Conservation (phyloP, 371 early-diverging fungal species). For the Batrachochytrium dendrobatidis region DNA sequence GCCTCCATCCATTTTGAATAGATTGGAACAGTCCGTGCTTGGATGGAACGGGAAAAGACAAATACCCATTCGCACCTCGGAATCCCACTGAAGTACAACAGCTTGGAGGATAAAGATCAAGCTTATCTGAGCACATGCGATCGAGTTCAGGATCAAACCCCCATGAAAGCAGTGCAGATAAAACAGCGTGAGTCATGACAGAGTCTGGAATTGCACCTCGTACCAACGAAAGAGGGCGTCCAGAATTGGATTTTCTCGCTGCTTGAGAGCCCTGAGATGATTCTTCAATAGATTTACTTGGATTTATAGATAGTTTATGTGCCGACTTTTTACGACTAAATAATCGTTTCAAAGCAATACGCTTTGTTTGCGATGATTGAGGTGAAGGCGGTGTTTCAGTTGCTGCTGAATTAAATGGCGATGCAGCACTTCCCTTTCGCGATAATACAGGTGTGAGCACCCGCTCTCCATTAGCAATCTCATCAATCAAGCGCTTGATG, state of each 20-base stretch:
- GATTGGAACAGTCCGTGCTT: too few species aligned
- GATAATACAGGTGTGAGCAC: constrained; percentile 1
- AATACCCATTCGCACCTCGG: constrained; percentile 49
- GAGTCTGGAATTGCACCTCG: constrained; percentile 11
- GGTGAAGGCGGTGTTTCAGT: too few species aligned
- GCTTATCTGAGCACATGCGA: constrained; percentile 28
- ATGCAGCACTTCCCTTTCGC: too few species aligned
- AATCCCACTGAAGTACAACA: constrained; percentile 45
- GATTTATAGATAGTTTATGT: too few species aligned
- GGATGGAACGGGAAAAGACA: constrained; percentile 49
- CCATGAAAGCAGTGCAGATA: constrained; percentile 49
- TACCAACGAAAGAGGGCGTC: neutral
- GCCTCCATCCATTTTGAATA: constrained; percentile 42
- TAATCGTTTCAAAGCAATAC: too few species aligned
- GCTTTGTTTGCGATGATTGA: too few species aligned
- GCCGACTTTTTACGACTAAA: too few species aligned
- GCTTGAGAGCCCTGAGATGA: too few species aligned
- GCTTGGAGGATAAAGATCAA: constrained; percentile 21
- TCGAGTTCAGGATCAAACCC: constrained; percentile 42
- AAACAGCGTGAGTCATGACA: constrained; percentile 33
- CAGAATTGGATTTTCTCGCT: too few species aligned
- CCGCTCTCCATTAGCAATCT: constrained; percentile 14
- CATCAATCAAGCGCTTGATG: constrained; percentile 35
- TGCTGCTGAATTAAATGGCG: too few species aligned
- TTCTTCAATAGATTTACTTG: too few species aligned